These are phyloP conservation scores for Gliomastix tumulicola DNA, from an alignment of 2,329 filamentous ascomycete genomes.

Conservation along the genomic window DNA sequence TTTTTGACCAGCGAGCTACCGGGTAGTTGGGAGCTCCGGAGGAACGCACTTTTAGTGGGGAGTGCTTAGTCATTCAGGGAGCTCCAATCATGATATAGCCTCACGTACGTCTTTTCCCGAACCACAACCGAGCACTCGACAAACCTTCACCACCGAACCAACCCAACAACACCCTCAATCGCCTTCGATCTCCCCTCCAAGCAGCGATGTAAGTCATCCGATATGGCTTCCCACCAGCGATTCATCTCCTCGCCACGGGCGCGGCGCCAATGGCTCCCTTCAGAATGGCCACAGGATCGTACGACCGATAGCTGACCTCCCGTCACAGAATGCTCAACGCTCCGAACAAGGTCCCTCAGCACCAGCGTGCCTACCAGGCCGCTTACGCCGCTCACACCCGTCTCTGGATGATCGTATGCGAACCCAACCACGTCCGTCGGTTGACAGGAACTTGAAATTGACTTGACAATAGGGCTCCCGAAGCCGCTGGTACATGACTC, in stretches of 20 bases:
- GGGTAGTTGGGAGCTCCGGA: too few relatives aligned
- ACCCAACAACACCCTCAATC: too few relatives aligned
- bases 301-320: constrained; percentile 1
- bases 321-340: constrained; percentile 54
- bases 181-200: too few relatives aligned
- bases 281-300: not conserved
- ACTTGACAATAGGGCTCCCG: constrained; percentile 47
- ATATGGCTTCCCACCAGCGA: too few relatives aligned
- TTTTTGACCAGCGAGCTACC: too few relatives aligned
- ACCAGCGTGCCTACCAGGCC: constrained; percentile 69
- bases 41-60: too few relatives aligned
- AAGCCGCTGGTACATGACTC: constrained; percentile 58
- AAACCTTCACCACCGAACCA: constrained; percentile 24
- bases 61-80: constrained; percentile 5
- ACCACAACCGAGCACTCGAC: constrained; percentile 10
- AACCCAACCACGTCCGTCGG: not conserved
- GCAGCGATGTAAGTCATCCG: too few relatives aligned
- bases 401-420: constrained; percentile 67
- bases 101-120: constrained; percentile 24
- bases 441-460: not conserved
- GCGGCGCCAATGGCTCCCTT: constrained; percentile 12
- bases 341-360: constrained; percentile 68
- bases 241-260: too few relatives aligned
- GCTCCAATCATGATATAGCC: constrained; percentile 27
- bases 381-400: constrained; percentile 63